Percentiles rank a stretch among this genome's conserved stretches.
phyloP scores from a whole-genome alignment of 306 rosid genomes.

The Vigna trinervia region DNA sequence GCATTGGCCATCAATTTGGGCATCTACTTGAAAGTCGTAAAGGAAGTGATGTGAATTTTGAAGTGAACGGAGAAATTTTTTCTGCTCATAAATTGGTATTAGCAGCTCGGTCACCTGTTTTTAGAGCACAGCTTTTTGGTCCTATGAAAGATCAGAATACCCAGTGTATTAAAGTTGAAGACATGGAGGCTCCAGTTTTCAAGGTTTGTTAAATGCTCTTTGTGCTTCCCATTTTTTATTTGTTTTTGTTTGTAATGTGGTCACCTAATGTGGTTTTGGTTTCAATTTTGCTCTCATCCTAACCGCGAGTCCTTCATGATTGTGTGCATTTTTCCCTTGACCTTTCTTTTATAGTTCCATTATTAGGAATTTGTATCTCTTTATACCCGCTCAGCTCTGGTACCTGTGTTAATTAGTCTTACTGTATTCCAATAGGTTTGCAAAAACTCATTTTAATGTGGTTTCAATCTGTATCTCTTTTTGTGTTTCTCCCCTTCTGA shows the following conservation, averaged over 20 bases:
- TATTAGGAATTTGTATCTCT: neutral
- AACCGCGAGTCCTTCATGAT: neutral
- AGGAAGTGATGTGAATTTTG: constrained; percentile 77
- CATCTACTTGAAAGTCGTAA: constrained; percentile 69
- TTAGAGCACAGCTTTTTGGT: constrained; percentile 88
- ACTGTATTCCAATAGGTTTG: neutral
- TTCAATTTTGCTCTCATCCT: neutral
- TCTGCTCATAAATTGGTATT: constrained; percentile 80
- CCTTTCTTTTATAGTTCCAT: neutral
- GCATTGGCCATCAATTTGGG: constrained; percentile 78
- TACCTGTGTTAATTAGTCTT: neutral
- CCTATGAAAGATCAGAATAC: constrained; percentile 89
- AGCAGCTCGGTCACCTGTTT: constrained; percentile 91
- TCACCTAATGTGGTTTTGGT: constrained; percentile 11
- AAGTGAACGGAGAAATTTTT: constrained; percentile 71
- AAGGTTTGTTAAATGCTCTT: constrained; percentile 58
- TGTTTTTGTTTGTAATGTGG: neutral
- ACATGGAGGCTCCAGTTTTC: constrained; percentile 84
- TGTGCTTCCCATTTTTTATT: neutral
- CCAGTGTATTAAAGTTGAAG: constrained; percentile 70
- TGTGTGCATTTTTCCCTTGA: neutral
- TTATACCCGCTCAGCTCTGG: neutral
- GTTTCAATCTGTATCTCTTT: neutral
- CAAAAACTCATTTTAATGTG: too few relatives aligned
- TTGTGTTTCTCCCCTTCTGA: neutral